These are phyloP conservation scores for Aspergillus carbonarius DNA, from an alignment of 2,329 filamentous ascomycete species.

Conservation along the genomic window DNA sequence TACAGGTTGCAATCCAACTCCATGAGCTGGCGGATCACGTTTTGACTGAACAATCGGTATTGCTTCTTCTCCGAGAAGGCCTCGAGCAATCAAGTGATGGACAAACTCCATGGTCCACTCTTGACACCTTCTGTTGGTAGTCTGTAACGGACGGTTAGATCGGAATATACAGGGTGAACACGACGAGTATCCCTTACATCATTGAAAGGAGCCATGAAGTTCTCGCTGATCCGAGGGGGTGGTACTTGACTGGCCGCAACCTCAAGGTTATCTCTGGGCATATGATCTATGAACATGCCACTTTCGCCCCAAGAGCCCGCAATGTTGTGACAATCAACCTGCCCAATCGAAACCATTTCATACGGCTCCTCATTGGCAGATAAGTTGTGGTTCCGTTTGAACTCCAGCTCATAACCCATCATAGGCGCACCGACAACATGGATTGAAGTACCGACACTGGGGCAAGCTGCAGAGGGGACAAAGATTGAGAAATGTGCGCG, in stretches of 20 bases:
- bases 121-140: constrained; percentile 33
- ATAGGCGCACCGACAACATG: constrained; percentile 35
- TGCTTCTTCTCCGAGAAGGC: constrained; percentile 21
- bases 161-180: neutral
- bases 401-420: constrained; percentile 31
- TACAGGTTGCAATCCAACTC: constrained; percentile 23
- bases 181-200: constrained; percentile 21
- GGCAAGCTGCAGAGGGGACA: constrained; percentile 21
- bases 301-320: constrained; percentile 13
- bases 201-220: constrained; percentile 37
- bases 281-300: constrained; percentile 15
- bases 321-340: constrained; percentile 23
- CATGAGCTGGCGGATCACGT: constrained; percentile 31
- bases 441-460: constrained; percentile 27
- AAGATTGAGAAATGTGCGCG: constrained; percentile 34
- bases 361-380: constrained; percentile 10
- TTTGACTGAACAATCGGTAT: constrained; percentile 29
- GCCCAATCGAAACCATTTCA: constrained; percentile 20
- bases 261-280: constrained; percentile 27
- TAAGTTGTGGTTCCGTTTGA: constrained; percentile 29
- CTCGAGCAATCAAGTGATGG: constrained; percentile 23
- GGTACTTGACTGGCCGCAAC: constrained; percentile 27
- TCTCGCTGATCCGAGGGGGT: constrained; percentile 31
- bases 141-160: constrained; percentile 12
- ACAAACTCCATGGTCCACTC: constrained; percentile 38